These are phyloP conservation scores for Rhizopus arrhizus DNA, from an alignment of 371 early-diverging fungal genomes.

Conservation along the genomic window DNA sequence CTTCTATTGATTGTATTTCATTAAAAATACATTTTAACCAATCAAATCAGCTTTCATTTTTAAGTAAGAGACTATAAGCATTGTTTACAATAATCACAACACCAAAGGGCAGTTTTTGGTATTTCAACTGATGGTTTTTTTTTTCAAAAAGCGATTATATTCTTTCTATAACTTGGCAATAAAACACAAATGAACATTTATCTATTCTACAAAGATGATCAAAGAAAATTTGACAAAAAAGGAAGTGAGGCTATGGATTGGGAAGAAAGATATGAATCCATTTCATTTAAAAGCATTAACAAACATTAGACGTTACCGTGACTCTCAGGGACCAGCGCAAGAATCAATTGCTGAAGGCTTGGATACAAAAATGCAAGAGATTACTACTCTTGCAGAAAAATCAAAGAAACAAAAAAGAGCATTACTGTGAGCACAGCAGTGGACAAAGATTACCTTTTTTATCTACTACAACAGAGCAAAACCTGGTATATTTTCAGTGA, in stretches of 20 bases:
- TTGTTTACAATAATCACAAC: too few relatives aligned
- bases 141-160: conserved; percentile 5
- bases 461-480: conserved; percentile 7
- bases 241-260: background rate
- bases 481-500: too few relatives aligned
- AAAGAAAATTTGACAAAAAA: conserved; percentile 7
- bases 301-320: conserved; percentile 7
- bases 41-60: too few relatives aligned
- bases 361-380: conserved; percentile 3
- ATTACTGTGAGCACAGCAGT: conserved; percentile 3
- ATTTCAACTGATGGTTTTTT: background rate
- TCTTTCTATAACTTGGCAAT: conserved; percentile 2
- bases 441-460: conserved; percentile 3
- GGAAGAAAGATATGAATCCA: conserved; percentile 7
- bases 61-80: too few relatives aligned
- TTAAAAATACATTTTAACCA: too few relatives aligned
- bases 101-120: too few relatives aligned
- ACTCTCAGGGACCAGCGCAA: conserved; percentile 3
- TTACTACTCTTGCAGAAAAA: conserved; percentile 4
- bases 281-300: conserved; percentile 5
- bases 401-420: conserved; percentile 3
- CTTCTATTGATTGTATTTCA: too few relatives aligned
- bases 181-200: conserved; percentile 7
- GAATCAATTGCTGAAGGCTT: background rate
- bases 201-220: conserved; percentile 3